phyloP scores from a whole-genome alignment of 2,329 filamentous ascomycete genomes.

The Elsinoe arachidis region DNA sequence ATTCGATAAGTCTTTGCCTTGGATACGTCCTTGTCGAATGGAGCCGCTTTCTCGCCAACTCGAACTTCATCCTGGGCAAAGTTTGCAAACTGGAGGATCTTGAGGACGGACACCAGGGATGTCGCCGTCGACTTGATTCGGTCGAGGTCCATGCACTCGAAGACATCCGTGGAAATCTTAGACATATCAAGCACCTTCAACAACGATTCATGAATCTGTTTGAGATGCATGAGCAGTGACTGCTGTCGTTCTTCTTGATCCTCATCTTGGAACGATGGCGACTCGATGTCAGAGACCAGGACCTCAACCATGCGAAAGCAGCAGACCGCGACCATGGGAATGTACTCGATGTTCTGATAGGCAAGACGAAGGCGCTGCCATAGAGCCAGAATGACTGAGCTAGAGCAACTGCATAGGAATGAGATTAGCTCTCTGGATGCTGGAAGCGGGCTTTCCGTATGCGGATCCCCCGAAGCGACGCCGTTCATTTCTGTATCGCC shows the following conservation, averaged over 20 bases:
- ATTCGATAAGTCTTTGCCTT: slow-evolving; percentile 9
- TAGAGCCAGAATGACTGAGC: slow-evolving; percentile 73
- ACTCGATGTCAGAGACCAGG: slow-evolving; percentile 61
- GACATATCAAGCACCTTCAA: slow-evolving; percentile 58
- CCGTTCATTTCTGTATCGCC: background rate
- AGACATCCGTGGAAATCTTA: slow-evolving; percentile 57
- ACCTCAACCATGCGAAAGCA: slow-evolving; percentile 78
- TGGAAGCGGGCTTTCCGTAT: background rate
- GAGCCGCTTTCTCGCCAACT: slow-evolving; percentile 46
- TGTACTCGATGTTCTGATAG: slow-evolving; percentile 75
- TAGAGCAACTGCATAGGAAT: slow-evolving; percentile 72
- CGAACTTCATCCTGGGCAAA: slow-evolving; percentile 81
- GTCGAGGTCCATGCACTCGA: slow-evolving; percentile 75
- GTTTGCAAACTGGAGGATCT: slow-evolving; percentile 68
- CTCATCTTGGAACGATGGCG: slow-evolving; percentile 46
- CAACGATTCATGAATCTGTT: slow-evolving; percentile 68
- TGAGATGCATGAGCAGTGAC: slow-evolving; percentile 66
- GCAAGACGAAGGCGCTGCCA: slow-evolving; percentile 89
- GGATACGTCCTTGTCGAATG: slow-evolving; percentile 7
- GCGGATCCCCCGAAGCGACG: background rate
- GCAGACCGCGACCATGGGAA: slow-evolving; percentile 82
- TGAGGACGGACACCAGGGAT: slow-evolving; percentile 61
- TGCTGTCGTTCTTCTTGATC: slow-evolving; percentile 57
- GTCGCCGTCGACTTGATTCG: slow-evolving; percentile 66
- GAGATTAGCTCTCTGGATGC: slow-evolving; percentile 66